These are phyloP conservation scores for Arthrinium phaeospermum DNA, from an alignment of 2,329 filamentous ascomycete species.

Conservation along the genomic window DNA sequence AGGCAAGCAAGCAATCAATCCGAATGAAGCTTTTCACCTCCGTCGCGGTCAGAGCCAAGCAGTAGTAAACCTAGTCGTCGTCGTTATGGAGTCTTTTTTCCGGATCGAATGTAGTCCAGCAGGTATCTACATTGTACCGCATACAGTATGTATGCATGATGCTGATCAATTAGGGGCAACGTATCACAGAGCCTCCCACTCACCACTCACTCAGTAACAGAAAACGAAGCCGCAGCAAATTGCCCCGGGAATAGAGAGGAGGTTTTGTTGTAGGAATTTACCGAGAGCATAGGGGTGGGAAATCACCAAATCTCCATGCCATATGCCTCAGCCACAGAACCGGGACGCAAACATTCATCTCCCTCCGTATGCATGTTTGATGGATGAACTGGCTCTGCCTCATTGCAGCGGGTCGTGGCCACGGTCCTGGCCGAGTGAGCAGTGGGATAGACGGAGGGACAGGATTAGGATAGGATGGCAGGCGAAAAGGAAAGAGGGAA, in stretches of 20 bases:
- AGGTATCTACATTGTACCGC: background rate
- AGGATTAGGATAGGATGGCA: background rate
- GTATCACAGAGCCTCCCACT: background rate
- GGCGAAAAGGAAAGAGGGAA: background rate
- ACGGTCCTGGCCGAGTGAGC: background rate
- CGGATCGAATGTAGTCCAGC: background rate
- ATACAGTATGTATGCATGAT: background rate
- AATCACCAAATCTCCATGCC: background rate
- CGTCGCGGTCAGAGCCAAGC: background rate
- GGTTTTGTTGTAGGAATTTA: background rate
- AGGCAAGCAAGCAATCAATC: background rate
- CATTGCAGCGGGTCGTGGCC: background rate
- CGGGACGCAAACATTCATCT: background rate
- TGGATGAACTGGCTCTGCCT: background rate
- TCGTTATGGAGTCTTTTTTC: background rate
- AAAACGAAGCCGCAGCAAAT: background rate
- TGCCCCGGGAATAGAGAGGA: background rate
- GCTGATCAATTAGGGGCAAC: background rate
- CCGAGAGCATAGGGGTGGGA: background rate
- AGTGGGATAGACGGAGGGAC: background rate
- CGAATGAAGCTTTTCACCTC: background rate
- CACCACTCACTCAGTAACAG: background rate
- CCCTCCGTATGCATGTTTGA: background rate
- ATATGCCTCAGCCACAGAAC: background rate
- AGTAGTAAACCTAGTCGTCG: background rate